Percentiles rank a stretch among this genome's conserved stretches.
Evolutionary conservation across 2,329 filamentous ascomycete species (phyloP).

Genomic region (Neopestalotiopsis sp.): DNA sequence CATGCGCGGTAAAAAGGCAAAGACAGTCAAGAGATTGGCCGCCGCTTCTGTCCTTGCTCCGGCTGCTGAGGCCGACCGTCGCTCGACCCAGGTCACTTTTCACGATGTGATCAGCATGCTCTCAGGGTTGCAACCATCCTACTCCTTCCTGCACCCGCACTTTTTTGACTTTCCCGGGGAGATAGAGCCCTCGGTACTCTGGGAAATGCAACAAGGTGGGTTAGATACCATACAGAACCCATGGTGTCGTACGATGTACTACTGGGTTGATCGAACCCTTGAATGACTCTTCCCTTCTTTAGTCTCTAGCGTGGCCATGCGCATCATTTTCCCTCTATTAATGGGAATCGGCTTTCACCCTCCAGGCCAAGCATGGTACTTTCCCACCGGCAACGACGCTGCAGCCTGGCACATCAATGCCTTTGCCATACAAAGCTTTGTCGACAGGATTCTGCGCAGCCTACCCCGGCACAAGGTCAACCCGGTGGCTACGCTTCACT

Average conservation of each 20-base stretch:
- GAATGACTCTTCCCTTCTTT: too few species aligned
- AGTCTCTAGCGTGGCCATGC: too few species aligned
- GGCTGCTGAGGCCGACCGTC: too few species aligned
- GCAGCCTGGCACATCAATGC: conserved; percentile 1
- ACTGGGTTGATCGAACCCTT: too few species aligned
- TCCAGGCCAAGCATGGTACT: background rate
- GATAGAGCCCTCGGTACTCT: too few species aligned
- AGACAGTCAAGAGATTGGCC: background rate
- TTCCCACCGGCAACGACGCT: background rate
- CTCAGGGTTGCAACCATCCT: too few species aligned
- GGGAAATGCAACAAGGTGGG: background rate
- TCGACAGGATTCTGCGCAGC: conserved; percentile 27
- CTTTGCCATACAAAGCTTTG: conserved; percentile 34
- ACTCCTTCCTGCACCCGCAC: too few species aligned
- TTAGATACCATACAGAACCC: background rate
- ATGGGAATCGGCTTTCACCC: background rate
- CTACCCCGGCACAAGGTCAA: conserved; percentile 12
- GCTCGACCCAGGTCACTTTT: too few species aligned
- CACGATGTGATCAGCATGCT: too few species aligned
- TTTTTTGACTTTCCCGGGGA: background rate
- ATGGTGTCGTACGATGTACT: background rate
- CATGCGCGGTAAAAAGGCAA: conserved; percentile 47
- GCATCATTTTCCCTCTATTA: too few species aligned
- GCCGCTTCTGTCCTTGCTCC: too few species aligned
- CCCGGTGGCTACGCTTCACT: conserved; percentile 28